phyloP scores from a whole-genome alignment of 2,329 filamentous ascomycete genomes.

The Lachnellula subtilissima region DNA sequence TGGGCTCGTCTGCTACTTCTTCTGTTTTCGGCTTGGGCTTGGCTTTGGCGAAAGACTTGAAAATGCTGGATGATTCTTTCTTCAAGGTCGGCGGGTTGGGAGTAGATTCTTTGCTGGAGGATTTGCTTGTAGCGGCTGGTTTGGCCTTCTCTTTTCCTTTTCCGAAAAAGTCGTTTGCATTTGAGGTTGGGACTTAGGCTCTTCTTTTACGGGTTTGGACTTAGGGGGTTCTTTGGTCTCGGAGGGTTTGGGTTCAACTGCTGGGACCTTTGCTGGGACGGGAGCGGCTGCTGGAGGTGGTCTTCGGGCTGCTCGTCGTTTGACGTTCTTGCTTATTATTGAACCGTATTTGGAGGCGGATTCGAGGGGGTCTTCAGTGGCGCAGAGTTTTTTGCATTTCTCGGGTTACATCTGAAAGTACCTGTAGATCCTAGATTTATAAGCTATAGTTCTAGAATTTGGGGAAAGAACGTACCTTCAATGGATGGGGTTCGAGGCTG shows the following conservation, averaged over 20 bases:
- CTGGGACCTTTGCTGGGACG: constrained; percentile 34
- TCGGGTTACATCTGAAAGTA: constrained; percentile 64
- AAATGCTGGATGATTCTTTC: constrained; percentile 59
- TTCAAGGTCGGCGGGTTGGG: constrained; percentile 41
- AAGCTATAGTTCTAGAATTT: neutral
- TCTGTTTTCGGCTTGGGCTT: constrained; percentile 52
- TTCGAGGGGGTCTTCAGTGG: constrained; percentile 54
- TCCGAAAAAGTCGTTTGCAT: constrained; percentile 33
- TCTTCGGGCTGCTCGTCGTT: constrained; percentile 36
- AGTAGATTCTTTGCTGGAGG: constrained; percentile 25
- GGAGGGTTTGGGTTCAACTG: constrained; percentile 18
- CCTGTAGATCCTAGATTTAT: constrained; percentile 51
- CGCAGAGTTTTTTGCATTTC: constrained; percentile 53
- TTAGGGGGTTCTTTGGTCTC: constrained; percentile 15
- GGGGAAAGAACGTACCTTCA: constrained; percentile 47
- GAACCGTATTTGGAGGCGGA: constrained; percentile 62
- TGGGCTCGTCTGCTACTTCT: constrained; percentile 46
- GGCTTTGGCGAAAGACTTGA: constrained; percentile 72
- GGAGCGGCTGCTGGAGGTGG: constrained; percentile 23
- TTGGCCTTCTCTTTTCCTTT: constrained; percentile 31
- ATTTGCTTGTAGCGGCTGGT: constrained; percentile 13
- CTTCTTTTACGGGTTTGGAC: constrained; percentile 12
- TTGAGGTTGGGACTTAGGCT: constrained; percentile 24
- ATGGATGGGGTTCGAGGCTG: constrained; percentile 67
- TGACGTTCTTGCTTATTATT: constrained; percentile 69